These are phyloP conservation scores for Penicillium arizonense DNA, from an alignment of 495 filamentous ascomycete species.

Conservation along the genomic window DNA sequence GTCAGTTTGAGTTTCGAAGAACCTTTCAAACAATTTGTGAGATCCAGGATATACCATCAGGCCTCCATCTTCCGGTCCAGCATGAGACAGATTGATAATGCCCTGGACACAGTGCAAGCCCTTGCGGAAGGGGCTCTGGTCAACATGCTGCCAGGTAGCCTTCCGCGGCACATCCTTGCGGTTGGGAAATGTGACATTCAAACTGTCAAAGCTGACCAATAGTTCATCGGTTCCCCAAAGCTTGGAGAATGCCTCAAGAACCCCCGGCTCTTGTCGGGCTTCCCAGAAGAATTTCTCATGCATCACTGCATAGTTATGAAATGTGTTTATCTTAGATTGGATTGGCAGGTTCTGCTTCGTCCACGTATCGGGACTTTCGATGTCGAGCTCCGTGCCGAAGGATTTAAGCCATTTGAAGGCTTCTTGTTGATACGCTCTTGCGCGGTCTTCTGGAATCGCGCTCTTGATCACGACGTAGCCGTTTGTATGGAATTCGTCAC, in stretches of 20 bases:
- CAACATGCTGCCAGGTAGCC: slow-evolving; percentile 28
- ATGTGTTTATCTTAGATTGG: neutral
- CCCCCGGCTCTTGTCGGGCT: neutral
- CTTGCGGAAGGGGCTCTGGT: slow-evolving; percentile 21
- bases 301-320: neutral
- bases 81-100: slow-evolving; percentile 30
- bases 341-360: slow-evolving; percentile 3
- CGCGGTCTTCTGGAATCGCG: slow-evolving; percentile 3
- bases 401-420: slow-evolving; percentile 5
- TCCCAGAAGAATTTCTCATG: slow-evolving; percentile 11
- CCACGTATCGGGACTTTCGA: neutral
- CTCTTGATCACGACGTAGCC: slow-evolving; percentile 1
- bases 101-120: slow-evolving; percentile 34
- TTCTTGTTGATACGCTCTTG: neutral
- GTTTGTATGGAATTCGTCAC: too few relatives aligned
- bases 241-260: slow-evolving; percentile 8
- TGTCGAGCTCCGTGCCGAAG: slow-evolving; percentile 1
- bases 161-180: slow-evolving; percentile 16
- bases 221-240: slow-evolving; percentile 35
- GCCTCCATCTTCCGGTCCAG: slow-evolving; percentile 22
- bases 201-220: slow-evolving; percentile 27
- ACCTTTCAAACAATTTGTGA: neutral
- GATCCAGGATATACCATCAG: slow-evolving; percentile 11
- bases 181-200: slow-evolving; percentile 18
- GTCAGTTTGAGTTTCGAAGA: neutral